phyloP scores from a whole-genome alignment of 352 stramenopile genomes.

The Phytophthora sp. region DNA sequence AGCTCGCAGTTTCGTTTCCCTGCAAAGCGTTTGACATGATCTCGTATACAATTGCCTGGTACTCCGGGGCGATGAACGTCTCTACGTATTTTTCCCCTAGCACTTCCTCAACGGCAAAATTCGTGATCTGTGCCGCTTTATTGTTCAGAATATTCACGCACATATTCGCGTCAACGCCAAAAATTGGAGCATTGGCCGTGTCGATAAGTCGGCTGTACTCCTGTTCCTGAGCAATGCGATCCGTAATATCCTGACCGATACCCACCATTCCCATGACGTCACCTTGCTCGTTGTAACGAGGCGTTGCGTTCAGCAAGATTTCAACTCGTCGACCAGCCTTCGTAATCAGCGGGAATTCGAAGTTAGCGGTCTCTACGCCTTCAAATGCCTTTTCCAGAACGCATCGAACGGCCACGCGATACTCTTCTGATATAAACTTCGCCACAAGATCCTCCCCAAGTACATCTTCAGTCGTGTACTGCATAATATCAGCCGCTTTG shows the following conservation, averaged over 20 bases:
- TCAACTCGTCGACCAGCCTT: slow-evolving; percentile 60
- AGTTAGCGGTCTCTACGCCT: slow-evolving; percentile 58
- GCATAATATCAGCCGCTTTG: slow-evolving; percentile 77
- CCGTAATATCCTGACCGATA: slow-evolving; percentile 78
- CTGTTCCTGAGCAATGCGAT: slow-evolving; percentile 61
- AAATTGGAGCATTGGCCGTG: slow-evolving; percentile 60
- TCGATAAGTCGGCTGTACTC: slow-evolving; percentile 64
- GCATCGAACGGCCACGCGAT: slow-evolving; percentile 47
- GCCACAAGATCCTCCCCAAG: slow-evolving; percentile 68
- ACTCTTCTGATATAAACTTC: slow-evolving; percentile 74
- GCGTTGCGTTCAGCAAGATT: slow-evolving; percentile 74
- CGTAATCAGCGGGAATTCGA: slow-evolving; percentile 62
- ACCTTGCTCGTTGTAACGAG: slow-evolving; percentile 72
- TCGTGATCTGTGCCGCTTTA: slow-evolving; percentile 72
- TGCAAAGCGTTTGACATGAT: slow-evolving; percentile 70
- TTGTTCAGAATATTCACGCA: slow-evolving; percentile 75
- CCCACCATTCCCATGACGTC: slow-evolving; percentile 78
- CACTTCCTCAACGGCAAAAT: slow-evolving; percentile 76
- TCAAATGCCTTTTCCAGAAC: slow-evolving; percentile 58
- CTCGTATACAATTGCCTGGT: slow-evolving; percentile 66
- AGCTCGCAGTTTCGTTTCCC: slow-evolving; percentile 69
- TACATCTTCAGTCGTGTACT: slow-evolving; percentile 72
- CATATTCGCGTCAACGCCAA: slow-evolving; percentile 57
- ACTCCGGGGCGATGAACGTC: slow-evolving; percentile 86
- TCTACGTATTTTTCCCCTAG: slow-evolving; percentile 75